Evolutionary conservation across 345 rosid genomes (phyloP).

Genomic region (rapeseed (Brassica napus)): Da-Ae NC_063447.1:38126501-38127000

Average conservation of each 20-base stretch:
- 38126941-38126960: neutral
- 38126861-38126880: constrained; percentile 85
- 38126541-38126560: neutral
- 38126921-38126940: constrained; percentile 1
- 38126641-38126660: constrained; percentile 48
- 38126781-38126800: neutral
- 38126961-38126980: neutral
- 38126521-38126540: constrained; percentile 73
- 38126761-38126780: neutral
- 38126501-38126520: constrained; percentile 61
- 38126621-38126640: constrained; percentile 61
- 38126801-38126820: constrained; percentile 62
- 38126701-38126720: constrained; percentile 71
- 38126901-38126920: neutral
- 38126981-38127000: neutral
- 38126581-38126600: constrained; percentile 2
- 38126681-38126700: constrained; percentile 70
- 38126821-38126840: constrained; percentile 94
- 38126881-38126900: constrained; percentile 99
- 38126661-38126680: constrained; percentile 66
- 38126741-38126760: neutral
- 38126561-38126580: neutral
- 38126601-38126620: constrained; percentile 50
- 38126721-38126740: constrained; percentile 82
- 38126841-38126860: constrained; percentile 90